Evolutionary conservation across 148 eudicot species (phyloP).

Genomic region (Tetragonia tetragonoides): DNA sequence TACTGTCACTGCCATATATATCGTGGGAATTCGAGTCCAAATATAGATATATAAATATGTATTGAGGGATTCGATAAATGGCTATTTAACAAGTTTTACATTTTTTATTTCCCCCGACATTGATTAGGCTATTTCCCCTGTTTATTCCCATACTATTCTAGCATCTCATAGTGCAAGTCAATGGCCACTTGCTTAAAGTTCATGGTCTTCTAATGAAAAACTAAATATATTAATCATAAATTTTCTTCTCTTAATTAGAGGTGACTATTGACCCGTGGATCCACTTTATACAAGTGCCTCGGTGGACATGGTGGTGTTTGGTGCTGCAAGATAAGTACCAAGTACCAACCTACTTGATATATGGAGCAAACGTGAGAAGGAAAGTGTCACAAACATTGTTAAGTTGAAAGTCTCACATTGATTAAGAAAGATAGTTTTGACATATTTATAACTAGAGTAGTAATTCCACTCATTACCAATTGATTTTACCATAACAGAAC

Average conservation of each 20-base stretch:
- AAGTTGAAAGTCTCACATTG: no score
- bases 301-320: conserved; percentile 10
- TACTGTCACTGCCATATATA: background rate
- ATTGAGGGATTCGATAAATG: background rate
- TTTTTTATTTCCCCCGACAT: background rate
- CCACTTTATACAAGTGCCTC: background rate
- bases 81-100: background rate
- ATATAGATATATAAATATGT: background rate
- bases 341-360: no score
- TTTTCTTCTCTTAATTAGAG: background rate
- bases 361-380: no score
- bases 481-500: no score
- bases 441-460: no score
- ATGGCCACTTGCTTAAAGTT: background rate
- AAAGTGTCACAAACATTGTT: no score
- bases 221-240: background rate
- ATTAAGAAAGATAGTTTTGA: no score
- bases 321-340: background rate
- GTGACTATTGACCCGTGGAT: background rate
- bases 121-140: background rate
- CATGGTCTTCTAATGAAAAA: background rate
- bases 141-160: background rate
- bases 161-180: background rate
- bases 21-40: conserved; percentile 4
- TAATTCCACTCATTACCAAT: no score